A percentile compares a stretch with the other conserved stretches of the same genome.
phyloP scores from a whole-genome alignment of 169 alveolate species.

The Neospora caninum region DNA sequence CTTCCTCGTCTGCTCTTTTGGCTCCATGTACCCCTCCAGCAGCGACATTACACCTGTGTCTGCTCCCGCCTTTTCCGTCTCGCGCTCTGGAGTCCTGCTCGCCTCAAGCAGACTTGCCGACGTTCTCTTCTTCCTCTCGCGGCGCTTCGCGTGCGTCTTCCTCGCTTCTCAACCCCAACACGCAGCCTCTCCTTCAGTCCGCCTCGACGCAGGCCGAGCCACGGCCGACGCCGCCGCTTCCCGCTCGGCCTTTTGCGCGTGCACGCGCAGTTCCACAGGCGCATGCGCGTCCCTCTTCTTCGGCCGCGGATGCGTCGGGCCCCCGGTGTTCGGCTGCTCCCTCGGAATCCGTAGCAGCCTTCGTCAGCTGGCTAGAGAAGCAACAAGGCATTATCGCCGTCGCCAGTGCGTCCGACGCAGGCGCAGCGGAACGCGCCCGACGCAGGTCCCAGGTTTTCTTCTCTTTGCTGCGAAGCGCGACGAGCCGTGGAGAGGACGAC shows the following conservation, averaged over 20 bases:
- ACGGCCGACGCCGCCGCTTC: background rate
- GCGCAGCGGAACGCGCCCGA: background rate
- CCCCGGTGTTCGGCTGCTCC: background rate
- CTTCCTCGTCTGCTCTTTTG: too few species aligned
- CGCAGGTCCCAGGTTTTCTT: background rate
- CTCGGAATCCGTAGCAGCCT: background rate
- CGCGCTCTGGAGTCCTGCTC: background rate
- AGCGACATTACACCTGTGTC: slow-evolving; percentile 13
- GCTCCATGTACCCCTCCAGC: background rate
- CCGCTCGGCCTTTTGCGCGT: too few species aligned
- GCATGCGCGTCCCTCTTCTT: too few species aligned
- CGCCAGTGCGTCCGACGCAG: background rate
- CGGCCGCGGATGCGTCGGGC: background rate
- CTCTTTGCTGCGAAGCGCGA: background rate
- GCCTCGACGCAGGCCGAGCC: background rate
- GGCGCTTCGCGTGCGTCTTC: background rate
- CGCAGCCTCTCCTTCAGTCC: background rate
- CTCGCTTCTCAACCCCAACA: background rate
- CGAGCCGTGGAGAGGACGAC: background rate
- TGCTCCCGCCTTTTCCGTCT: background rate
- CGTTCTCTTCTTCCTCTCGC: background rate
- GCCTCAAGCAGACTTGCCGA: too few species aligned
- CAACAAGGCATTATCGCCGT: background rate
- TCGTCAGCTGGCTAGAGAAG: background rate
- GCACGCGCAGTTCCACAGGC: too few species aligned